Evolutionary conservation across 495 filamentous ascomycete genomes (phyloP), one percentile per base, ranked within the genome.

Genomic region (Penicillium herquei): DNA sequence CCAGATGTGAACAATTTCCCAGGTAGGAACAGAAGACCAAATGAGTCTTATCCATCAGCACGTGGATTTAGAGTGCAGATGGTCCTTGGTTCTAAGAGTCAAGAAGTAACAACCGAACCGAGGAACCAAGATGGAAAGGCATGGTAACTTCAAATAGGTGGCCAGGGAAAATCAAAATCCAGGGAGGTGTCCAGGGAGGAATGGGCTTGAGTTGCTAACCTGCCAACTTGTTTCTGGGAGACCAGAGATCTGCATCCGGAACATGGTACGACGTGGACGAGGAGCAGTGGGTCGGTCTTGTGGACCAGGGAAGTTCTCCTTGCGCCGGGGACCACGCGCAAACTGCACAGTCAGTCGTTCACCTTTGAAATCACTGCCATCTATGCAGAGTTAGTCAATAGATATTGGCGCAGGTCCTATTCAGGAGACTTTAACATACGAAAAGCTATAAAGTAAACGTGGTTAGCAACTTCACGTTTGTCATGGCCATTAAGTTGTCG

Each of bases 211-310:
- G 75, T 68, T 87, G 89, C 94, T 95, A 89, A 98, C 94, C 94
- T 98, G 94, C 94, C 94, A 98, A 84, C 92, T 96, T 80, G 95
- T 98, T 81, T 98, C 95, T 66, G 93, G 92, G 77, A 98, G 92
- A 78, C 92, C 92, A 82, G 89, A 89, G 64, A 98, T 92, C 73
- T 91, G 85, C 94, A 98, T 97, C 69, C 94, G 91, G 72, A 89
- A 91, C 55, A 90, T 86, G 63, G 95, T 98, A 69, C 94, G 92
- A 61, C 94, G 86, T 39, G 94, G 93, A 65, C 95, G 92, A 61
- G 94, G 94, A 65, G 88, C 85, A 57, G 61, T 62, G 54, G 79
- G 84, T 67, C 91, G 90, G 68, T 96, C 88, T 55, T 63, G 59
- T 17, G 82, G 81, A 67, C 80, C 82, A 67, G 81, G 78, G 70